Evolutionary conservation across 192 early-diverging fungal genomes (phyloP), one percentile per base, ranked within the genome.

Genomic region (Rhizophlyctis rosea): DNA sequence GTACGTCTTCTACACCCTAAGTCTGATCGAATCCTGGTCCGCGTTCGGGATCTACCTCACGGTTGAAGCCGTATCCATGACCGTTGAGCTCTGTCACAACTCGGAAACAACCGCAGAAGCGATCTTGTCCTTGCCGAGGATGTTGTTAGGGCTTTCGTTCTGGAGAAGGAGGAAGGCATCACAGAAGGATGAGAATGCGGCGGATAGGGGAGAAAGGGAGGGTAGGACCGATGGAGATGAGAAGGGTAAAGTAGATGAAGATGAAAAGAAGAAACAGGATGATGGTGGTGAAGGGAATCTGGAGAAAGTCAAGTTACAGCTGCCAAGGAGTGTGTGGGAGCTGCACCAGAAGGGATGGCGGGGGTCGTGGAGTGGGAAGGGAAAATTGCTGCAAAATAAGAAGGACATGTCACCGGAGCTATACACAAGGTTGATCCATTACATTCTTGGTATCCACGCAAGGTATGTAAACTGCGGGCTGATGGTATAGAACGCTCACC

Each of bases 1-100:
- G 14, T 58, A 36, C 56, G 28, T 58, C 56, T 58, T 58, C 33
- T 58, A 35, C 33, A 58, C 56, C 33, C 31, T 58, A 18, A 23
- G 23, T 34, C 28, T 32, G 28, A n/a, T 58, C 13, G 28, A 58
- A 24, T 23, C 33, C 18, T 58, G 56, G 56, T n/a, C 31, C 33
- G 18, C 21, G 31, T 58, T 34, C 56, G 23, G 33, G 18, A 39
- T 39, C 34, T 58, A 58, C 33, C 56, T 58, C 18, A n/a, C n/a
- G 14, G 33, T 58, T n/a, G 56, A 58, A 21, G n/a, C 33, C 3
- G 4, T 39, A 23, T 1, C 33, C 34, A 24, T 58, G 2, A 58
- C 56, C 18, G 25, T 58, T 21, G 56, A 58, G 34, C 35, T 33
- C 31, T 34, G 31, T 30, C 56, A 58, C 56, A 32, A 39, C 23